phyloP scores from a whole-genome alignment of 2,329 filamentous ascomycete genomes.

The Anthostomella pinea region DNA sequence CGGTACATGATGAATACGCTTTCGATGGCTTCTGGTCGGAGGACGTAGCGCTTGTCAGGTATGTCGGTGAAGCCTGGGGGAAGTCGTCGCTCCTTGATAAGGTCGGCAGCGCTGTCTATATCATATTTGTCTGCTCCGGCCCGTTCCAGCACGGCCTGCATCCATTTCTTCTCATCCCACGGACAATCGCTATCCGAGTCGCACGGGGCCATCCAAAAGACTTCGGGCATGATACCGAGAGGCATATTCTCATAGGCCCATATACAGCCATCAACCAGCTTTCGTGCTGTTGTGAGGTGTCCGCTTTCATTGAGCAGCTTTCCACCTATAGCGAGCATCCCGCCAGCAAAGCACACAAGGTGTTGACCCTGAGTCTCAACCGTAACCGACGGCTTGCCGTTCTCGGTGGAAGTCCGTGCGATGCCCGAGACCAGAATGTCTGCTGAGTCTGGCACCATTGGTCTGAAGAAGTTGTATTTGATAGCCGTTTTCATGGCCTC shows the following conservation, averaged over 20 bases:
- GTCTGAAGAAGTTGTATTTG: slow-evolving; percentile 60
- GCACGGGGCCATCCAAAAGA: slow-evolving; percentile 42
- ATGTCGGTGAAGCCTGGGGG: slow-evolving; percentile 24
- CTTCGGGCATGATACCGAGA: slow-evolving; percentile 53
- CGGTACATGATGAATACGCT: slow-evolving; percentile 29
- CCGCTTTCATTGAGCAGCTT: slow-evolving; percentile 39
- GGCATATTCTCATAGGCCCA: slow-evolving; percentile 48
- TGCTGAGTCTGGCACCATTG: slow-evolving; percentile 55
- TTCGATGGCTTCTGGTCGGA: slow-evolving; percentile 31
- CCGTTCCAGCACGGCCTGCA: slow-evolving; percentile 19
- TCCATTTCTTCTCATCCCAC: slow-evolving; percentile 31
- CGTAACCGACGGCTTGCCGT: slow-evolving; percentile 32
- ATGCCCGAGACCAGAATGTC: slow-evolving; percentile 61
- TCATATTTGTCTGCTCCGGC: slow-evolving; percentile 11
- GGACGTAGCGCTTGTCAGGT: slow-evolving; percentile 23
- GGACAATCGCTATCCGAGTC: slow-evolving; percentile 20
- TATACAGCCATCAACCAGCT: slow-evolving; percentile 50
- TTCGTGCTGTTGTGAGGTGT: slow-evolving; percentile 42
- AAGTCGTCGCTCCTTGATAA: slow-evolving; percentile 19
- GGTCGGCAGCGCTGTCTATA: slow-evolving; percentile 13
- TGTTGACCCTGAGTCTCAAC: slow-evolving; percentile 46
- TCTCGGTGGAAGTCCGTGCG: slow-evolving; percentile 20
- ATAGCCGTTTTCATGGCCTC: slow-evolving; percentile 58
- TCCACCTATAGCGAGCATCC: slow-evolving; percentile 48
- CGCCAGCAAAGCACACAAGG: slow-evolving; percentile 50